Evolutionary conservation across 1,284 basidiomycete genomes (phyloP).

Genomic region (Bjerkandera adusta): DNA sequence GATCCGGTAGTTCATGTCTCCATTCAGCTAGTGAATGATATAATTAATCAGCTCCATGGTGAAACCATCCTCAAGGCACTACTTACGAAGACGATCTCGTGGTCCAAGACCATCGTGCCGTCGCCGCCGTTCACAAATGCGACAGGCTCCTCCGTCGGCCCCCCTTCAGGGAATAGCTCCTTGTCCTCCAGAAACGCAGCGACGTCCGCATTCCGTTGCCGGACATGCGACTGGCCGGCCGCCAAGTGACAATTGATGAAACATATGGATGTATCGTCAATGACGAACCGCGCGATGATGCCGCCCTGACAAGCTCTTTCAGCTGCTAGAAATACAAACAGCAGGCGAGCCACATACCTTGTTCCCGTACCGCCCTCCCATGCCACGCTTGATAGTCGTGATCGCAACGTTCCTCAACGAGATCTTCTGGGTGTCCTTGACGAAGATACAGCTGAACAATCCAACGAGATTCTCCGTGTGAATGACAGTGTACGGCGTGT

Average conservation of each 20-base stretch:
- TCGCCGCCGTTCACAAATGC: constrained; percentile 90
- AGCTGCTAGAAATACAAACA: not conserved
- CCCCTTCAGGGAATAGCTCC: constrained; percentile 56
- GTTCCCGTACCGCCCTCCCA: constrained; percentile 93
- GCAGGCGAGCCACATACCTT: constrained; percentile 66
- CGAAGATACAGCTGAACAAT: constrained; percentile 85
- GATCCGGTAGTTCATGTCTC: constrained; percentile 92
- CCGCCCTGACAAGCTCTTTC: constrained; percentile 61
- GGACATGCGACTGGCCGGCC: constrained; percentile 84
- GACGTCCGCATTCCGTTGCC: constrained; percentile 84
- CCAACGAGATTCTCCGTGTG: constrained; percentile 91
- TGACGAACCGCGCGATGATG: constrained; percentile 84
- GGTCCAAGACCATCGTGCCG: constrained; percentile 92
- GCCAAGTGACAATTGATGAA: constrained; percentile 97
- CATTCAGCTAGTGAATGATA: constrained; percentile 51
- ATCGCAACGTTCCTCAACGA: constrained; percentile 72
- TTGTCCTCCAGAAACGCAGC: constrained; percentile 85
- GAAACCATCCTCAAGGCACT: no score
- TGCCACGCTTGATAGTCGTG: constrained; percentile 85
- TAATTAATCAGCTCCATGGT: no score
- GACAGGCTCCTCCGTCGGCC: constrained; percentile 44
- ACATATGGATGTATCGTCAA: constrained; percentile 91
- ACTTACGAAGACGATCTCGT: constrained; percentile 90
- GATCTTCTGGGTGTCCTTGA: constrained; percentile 62
- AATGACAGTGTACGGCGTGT: constrained; percentile 73